A percentile compares a stretch with the other conserved stretches of the same genome.
Evolutionary conservation across 495 filamentous ascomycete genomes (phyloP).

Genomic region (Clavariopsis aquatica): DNA sequence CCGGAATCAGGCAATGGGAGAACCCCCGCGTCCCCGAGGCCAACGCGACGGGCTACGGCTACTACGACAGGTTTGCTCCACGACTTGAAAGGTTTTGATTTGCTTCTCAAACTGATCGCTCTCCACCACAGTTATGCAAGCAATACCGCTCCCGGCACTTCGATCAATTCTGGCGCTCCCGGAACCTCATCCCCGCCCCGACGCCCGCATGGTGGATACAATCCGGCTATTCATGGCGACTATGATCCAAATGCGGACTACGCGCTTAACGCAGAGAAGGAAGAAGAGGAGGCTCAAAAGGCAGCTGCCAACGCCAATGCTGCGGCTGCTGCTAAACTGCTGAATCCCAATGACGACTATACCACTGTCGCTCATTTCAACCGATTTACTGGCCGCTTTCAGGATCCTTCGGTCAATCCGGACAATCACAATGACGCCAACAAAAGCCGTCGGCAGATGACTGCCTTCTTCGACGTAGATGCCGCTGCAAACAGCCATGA

Average conservation of each 20-base stretch:
- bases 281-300: slow-evolving; percentile 45
- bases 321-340: slow-evolving; percentile 35
- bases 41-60: slow-evolving; percentile 20
- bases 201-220: slow-evolving; percentile 67
- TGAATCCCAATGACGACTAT: slow-evolving; percentile 53
- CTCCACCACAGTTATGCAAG: slow-evolving; percentile 9
- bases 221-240: slow-evolving; percentile 91
- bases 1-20: slow-evolving; percentile 76
- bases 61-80: slow-evolving; percentile 28
- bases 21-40: slow-evolving; percentile 75
- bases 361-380: slow-evolving; percentile 77
- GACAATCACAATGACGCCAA: slow-evolving; percentile 85
- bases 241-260: slow-evolving; percentile 95
- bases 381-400: slow-evolving; percentile 87
- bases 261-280: slow-evolving; percentile 51
- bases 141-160: slow-evolving; percentile 22
- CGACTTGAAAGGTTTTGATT: slow-evolving; percentile 1
- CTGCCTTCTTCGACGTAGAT: slow-evolving; percentile 96
- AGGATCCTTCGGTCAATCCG: slow-evolving; percentile 61
- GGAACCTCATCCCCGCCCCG: slow-evolving; percentile 1
- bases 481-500: slow-evolving; percentile 92
- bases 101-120: slow-evolving; percentile 9
- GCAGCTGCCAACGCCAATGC: slow-evolving; percentile 40
- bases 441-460: slow-evolving; percentile 86
- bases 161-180: background rate